Conservation (phyloP, 371 early-diverging fungal species). For the Mucor saturninus region DNA sequence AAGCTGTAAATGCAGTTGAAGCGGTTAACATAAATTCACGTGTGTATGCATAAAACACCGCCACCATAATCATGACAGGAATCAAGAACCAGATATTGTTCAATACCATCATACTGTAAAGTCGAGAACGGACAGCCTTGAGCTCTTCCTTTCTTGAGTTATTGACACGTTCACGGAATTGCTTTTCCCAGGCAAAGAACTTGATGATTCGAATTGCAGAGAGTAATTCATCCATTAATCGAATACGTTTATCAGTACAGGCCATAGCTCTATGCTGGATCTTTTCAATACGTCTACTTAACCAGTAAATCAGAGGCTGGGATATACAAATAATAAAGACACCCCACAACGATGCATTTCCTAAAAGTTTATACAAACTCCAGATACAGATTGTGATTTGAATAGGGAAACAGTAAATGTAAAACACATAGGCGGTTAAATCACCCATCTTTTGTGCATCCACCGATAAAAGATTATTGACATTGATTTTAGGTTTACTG, state of each 20-base stretch:
- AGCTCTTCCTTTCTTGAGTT: conserved; percentile 56
- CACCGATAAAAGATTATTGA: conserved; percentile 61
- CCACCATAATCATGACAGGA: conserved; percentile 41
- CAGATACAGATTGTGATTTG: conserved; percentile 63
- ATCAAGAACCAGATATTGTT: conserved; percentile 48
- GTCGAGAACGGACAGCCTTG: conserved; percentile 47
- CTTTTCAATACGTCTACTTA: conserved; percentile 56
- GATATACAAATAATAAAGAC: conserved; percentile 60
- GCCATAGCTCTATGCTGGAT: conserved; percentile 58
- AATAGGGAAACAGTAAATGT: conserved; percentile 64
- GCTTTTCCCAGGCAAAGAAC: conserved; percentile 84
- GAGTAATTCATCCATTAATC: conserved; percentile 71
- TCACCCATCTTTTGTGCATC: conserved; percentile 63
- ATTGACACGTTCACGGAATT: conserved; percentile 62
- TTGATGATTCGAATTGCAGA: conserved; percentile 81
- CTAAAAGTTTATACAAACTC: conserved; percentile 68
- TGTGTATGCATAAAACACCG: conserved; percentile 63
- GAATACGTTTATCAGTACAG: conserved; percentile 69
- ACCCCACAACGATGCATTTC: conserved; percentile 69
- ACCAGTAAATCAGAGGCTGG: conserved; percentile 63
- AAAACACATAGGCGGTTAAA: conserved; percentile 57
- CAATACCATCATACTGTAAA: conserved; percentile 53
- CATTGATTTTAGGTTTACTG: conserved; percentile 35
- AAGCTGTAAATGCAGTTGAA: conserved; percentile 66
- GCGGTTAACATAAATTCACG: conserved; percentile 60